Base-by-base conservation (phyloP, 768 basidiomycete species). In the Crucibulum laeve region DNA sequence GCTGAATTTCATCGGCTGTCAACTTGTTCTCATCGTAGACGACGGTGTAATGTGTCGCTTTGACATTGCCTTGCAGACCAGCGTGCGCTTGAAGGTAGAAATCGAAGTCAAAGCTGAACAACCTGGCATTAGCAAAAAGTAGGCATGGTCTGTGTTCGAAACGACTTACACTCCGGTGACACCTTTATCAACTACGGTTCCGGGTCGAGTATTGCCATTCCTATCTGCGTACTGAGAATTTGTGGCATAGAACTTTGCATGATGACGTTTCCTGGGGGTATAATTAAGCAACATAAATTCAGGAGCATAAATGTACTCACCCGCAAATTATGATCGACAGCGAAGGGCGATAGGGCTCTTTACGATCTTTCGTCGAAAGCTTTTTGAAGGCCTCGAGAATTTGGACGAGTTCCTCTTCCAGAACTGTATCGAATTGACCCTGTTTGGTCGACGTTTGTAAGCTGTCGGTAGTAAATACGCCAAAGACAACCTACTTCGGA, bases 261-360 rank as follows among this genome's bases (percentile, higher is more conserved):
- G 77, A 52, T 84, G 82, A 2, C 84, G 76, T 59, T 91, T 91
- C 15, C 69, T 71, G 34, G 42, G 19, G 2, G n/a, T 37, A 10
- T 7, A 38, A 25, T 25, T 37, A 17, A 44, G 42, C 15, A 18
- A 44, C 35, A 33, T 30, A 40, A 8, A 17, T 36, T 11, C 21
- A 38, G 21, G 24, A n/a, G 7, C 5, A 23, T 25, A 13, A 19
- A 11, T 25, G 8, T 26, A 55, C 65, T 41, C 44, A 69, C 56
- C 89, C 89, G 53, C 90, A 92, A 30, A 91, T 82, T 45, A 87
- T 62, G 52, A 91, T 87, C 1, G 85, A 79, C 26, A 92, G 53
- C 35, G 59, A 54, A 0, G 90, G 90, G 18, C 67, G 63, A 54
- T 89, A 91, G 0, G 68, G 53, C 6, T 60, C 61, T 25, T 64